These are phyloP conservation scores for Stagonosporopsis vannaccii DNA, from an alignment of 2,329 filamentous ascomycete genomes.

Conservation along the genomic window DNA sequence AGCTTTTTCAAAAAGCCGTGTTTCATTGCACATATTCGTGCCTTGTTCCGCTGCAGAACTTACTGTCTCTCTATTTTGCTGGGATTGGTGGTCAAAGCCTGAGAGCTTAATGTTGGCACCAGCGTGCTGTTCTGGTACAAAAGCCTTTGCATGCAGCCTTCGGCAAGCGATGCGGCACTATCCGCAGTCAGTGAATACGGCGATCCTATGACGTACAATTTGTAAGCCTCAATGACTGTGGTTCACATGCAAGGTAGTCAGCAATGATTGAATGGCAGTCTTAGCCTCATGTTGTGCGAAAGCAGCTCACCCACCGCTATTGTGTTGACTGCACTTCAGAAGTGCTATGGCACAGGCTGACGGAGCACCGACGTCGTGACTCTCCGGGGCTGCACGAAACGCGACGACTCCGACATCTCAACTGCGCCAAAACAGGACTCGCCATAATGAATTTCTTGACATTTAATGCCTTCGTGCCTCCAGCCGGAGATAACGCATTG, in stretches of 20 bases:
- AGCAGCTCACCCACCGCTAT: background rate
- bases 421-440: background rate
- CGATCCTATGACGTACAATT: background rate
- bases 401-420: background rate
- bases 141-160: constrained; percentile 2
- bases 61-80: background rate
- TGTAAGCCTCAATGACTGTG: background rate
- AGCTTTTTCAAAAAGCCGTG: background rate
- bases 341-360: too few species aligned
- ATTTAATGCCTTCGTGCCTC: background rate
- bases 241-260: background rate
- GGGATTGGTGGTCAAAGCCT: background rate
- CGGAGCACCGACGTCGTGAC: background rate
- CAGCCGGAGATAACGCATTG: background rate
- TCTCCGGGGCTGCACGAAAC: background rate
- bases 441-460: background rate
- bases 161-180: background rate
- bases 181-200: constrained; percentile 1
- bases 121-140: background rate
- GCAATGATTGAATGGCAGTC: background rate
- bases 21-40: background rate
- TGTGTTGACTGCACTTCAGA: too few species aligned
- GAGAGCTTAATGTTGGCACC: background rate
- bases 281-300: background rate
- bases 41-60: background rate